Base-by-base conservation (phyloP, 2,329 filamentous ascomycete species). In the Hypoxylon sp. region DNA sequence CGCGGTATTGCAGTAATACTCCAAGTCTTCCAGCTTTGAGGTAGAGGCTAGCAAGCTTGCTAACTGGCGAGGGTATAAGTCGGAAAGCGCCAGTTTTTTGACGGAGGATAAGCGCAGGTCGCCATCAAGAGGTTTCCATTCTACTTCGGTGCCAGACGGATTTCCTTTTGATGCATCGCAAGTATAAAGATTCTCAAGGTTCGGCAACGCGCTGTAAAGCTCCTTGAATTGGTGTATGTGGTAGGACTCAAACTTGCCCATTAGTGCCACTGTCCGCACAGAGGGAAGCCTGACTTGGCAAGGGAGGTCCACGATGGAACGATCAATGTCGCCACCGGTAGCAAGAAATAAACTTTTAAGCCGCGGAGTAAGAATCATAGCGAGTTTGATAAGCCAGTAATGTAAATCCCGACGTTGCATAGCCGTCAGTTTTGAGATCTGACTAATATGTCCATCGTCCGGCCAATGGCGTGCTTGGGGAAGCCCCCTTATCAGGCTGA, bases 41-140 rank as follows among this genome's bases (percentile, higher is more conserved):
- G 20, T 11, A 21, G 13, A 30, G n/a, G 15, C 15, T 5, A 41
- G 9, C 26, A 41, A n/a, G 3, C 13, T 25, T 9, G 6, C 21
- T 9, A 25, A 9, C 7, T 20, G 37, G 4, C 69, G 5, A 62
- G 63, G 9, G 45, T 62, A 20, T 11, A 29, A 29, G 15, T 41
- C 25, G 1, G 37, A 30, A n/a, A 41, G 19, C 9, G 16, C 37
- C 21, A 41, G 25, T 11, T 13, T 41, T 11, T 13, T 41, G 9
- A 41, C 4, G 4, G 20, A 27, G 3, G 36, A 19, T 17, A 27
- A 13, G 21, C 6, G 6, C 9, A 25, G 21, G 6, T 25, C 21
- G 9, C 9, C 5, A 6, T 25, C 9, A 25, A 6, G 9, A 6
- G 6, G 6, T 5, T 9, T 25, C 6, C 9, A 25, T 5, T 25